A percentile compares a stretch with the other conserved stretches of the same genome.
These are phyloP conservation scores for Emericellopsis cladophorae DNA, from an alignment of 2,329 filamentous ascomycete species.

Conservation along the genomic window DNA sequence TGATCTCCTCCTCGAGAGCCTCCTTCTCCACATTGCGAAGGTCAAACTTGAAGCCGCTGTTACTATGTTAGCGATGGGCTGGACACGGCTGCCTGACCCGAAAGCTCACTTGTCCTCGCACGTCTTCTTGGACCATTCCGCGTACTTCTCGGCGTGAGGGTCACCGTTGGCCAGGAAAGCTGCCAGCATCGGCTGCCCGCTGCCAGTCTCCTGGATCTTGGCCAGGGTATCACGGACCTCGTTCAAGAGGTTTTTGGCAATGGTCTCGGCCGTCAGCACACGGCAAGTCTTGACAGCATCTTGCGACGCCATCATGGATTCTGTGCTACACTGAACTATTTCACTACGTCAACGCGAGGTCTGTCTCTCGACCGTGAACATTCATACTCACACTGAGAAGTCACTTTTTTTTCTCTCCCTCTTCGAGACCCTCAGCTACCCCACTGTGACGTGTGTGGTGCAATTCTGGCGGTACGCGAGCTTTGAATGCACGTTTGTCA, in stretches of 20 bases:
- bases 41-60: conserved; percentile 79
- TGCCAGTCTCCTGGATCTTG: conserved; percentile 47
- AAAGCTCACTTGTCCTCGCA: conserved; percentile 79
- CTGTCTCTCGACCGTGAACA: no score
- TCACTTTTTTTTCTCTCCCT: no score
- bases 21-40: conserved; percentile 78
- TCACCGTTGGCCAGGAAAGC: conserved; percentile 90
- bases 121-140: conserved; percentile 94
- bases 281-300: conserved; percentile 63
- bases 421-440: no score
- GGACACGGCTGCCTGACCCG: no score
- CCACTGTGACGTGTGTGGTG: no score
- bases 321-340: no score
- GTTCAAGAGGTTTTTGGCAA: conserved; percentile 67
- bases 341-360: no score
- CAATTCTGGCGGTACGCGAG: no score
- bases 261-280: conserved; percentile 77
- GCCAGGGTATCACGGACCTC: conserved; percentile 69
- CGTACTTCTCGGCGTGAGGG: conserved; percentile 83
- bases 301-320: conserved; percentile 2
- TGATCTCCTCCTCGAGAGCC: conserved; percentile 76
- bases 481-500: no score
- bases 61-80: no score
- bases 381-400: no score
- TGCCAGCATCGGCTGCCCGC: conserved; percentile 59